phyloP scores from a whole-genome alignment of 2,329 filamentous ascomycete species.

The Penicillium sclerotiorum region DNA sequence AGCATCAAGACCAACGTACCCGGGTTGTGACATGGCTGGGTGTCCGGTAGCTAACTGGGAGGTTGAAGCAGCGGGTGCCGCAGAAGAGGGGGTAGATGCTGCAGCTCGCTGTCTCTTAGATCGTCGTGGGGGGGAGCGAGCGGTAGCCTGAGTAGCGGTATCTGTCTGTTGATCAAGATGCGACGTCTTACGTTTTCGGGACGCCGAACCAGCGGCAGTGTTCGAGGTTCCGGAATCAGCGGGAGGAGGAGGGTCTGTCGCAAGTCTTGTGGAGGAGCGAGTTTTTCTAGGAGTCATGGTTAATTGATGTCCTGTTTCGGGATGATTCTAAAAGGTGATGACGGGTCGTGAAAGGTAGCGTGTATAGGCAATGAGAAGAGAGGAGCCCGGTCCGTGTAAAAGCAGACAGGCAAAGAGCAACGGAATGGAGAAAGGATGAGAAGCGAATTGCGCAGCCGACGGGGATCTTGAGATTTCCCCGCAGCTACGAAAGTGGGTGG shows the following conservation, averaged over 20 bases:
- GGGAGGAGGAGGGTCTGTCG: constrained; percentile 61
- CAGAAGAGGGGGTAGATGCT: constrained; percentile 47
- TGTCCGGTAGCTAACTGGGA: constrained; percentile 46
- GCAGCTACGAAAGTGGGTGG: constrained; percentile 5
- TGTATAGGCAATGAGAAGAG: background rate
- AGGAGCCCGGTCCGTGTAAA: background rate
- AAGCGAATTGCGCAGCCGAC: background rate
- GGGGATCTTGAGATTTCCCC: background rate
- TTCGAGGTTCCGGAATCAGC: constrained; percentile 42
- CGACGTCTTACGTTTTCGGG: constrained; percentile 76
- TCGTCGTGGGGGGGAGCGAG: constrained; percentile 54
- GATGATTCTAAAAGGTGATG: too few species aligned
- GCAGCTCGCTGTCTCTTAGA: constrained; percentile 72
- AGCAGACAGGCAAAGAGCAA: background rate
- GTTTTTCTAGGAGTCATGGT: constrained; percentile 98
- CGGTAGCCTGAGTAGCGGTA: constrained; percentile 36
- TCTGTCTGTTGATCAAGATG: constrained; percentile 50
- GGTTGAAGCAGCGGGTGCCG: constrained; percentile 43
- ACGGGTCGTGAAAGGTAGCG: background rate
- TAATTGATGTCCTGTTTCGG: constrained; percentile 54
- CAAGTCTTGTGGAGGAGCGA: constrained; percentile 90
- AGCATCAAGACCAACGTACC: constrained; percentile 34
- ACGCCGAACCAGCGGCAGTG: constrained; percentile 49
- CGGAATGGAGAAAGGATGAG: background rate
- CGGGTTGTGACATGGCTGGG: constrained; percentile 46